These are phyloP conservation scores for Penicillium sp. DNA, from an alignment of 2,329 filamentous ascomycete species.

Conservation along the genomic window DNA sequence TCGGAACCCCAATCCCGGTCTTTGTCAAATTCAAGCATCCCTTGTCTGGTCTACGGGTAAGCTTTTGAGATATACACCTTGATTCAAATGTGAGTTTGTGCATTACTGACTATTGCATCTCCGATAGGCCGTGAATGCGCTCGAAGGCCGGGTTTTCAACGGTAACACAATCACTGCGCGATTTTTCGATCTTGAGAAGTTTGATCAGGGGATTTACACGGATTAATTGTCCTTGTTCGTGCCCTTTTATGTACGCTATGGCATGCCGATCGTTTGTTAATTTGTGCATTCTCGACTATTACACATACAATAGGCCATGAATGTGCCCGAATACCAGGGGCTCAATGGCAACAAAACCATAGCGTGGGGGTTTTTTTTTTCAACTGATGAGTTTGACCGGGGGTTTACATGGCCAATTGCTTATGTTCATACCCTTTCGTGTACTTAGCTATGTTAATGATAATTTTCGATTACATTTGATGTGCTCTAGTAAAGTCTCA, in stretches of 20 bases:
- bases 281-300: not conserved
- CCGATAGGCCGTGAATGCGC: constrained; percentile 76
- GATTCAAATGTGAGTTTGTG: not conserved
- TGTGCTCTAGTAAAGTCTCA: not conserved
- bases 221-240: constrained; percentile 20
- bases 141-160: constrained; percentile 84
- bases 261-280: not conserved
- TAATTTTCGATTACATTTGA: not conserved
- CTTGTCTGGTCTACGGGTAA: constrained; percentile 77
- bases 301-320: constrained; percentile 64
- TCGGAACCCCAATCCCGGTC: constrained; percentile 59
- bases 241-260: not conserved
- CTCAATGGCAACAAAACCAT: constrained; percentile 84
- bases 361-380: constrained; percentile 65
- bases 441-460: not conserved
- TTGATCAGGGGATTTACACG: constrained; percentile 65
- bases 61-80: constrained; percentile 33
- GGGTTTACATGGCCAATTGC: constrained; percentile 48
- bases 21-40: constrained; percentile 92
- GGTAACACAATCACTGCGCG: constrained; percentile 78
- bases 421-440: not conserved
- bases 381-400: constrained; percentile 72
- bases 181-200: constrained; percentile 80
- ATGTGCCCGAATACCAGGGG: constrained; percentile 80
- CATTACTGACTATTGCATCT: constrained; percentile 3